Evolutionary conservation across 495 filamentous ascomycete species (phyloP), one percentile per base, ranked within the genome.

Genomic region (Neurospora discreta): DNA sequence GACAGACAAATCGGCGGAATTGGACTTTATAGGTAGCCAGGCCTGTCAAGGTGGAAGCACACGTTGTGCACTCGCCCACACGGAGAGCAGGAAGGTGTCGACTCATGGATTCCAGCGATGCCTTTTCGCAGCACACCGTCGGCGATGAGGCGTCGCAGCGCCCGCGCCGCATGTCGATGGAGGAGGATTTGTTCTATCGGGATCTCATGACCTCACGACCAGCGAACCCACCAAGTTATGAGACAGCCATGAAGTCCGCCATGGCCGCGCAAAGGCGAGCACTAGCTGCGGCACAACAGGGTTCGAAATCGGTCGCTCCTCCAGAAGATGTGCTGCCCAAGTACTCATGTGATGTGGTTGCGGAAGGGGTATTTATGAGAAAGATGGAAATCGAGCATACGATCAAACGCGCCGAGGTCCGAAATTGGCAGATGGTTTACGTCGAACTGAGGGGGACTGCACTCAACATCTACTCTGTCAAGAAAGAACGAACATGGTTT

Each of bases 381-480:
- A 89, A 89, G 79, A 82, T 85, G 79, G 89, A 90, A 75, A 79
- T 89, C n/a, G 80, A 84, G 46, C 82, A 84, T 46, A 85, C 87
- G 16, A 87, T 87, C 44, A 83, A 87, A 71, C 77, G 82, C 15
- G 82, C 87, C 68, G 77, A 81, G 41, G 80, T 85, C 72, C 81
- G 86, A 41, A 82, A 82, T 70, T 90, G 89, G 89, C 79, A 81
- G 70, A 84, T 84, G 73, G 85, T 85, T 5, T 89, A 86, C 73
- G 85, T 86, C 8, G 81, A 84, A n/a, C 78, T 91, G 36, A 84
- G 85, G 71, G 89, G 89, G 10, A 90, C 89, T 0, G 81, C 86
- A 36, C 82, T 91, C 68, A 83, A 83, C 72, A 74, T 91, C n/a
- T 81, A 89, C 77, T 80, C 82, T 42, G 79, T 85, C 39, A 88